Conservation (phyloP, 2,329 filamentous ascomycete species). For the Tolypocladium ophioglossoides region DNA sequence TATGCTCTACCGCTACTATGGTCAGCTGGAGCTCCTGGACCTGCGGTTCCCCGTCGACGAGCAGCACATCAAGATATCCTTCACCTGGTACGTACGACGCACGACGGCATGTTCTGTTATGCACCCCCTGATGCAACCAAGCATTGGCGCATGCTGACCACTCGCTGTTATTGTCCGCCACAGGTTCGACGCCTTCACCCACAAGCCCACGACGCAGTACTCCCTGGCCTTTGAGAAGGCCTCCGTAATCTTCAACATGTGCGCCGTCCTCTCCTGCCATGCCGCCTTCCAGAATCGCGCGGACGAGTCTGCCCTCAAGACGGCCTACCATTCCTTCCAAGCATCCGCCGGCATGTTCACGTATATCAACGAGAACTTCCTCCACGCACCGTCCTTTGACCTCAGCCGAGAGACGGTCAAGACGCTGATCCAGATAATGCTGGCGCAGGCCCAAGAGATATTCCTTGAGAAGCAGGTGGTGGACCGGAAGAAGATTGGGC, state of each 20-base stretch:
- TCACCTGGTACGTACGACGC: conserved; percentile 66
- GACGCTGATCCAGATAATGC: conserved; percentile 81
- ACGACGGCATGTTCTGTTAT: not conserved
- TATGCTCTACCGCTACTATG: conserved; percentile 93
- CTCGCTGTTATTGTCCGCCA: conserved; percentile 1
- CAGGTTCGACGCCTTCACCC: conserved; percentile 99
- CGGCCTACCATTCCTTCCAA: conserved; percentile 96
- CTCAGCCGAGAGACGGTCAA: conserved; percentile 93
- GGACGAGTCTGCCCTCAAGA: conserved; percentile 88
- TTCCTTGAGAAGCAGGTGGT: conserved; percentile 93
- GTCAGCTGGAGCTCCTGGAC: conserved; percentile 89
- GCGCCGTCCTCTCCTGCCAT: conserved; percentile 90
- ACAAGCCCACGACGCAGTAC: conserved; percentile 94
- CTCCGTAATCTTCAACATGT: conserved; percentile 99
- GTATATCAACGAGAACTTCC: conserved; percentile 99
- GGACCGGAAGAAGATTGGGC: conserved; percentile 83
- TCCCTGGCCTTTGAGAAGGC: conserved; percentile 97
- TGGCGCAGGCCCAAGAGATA: conserved; percentile 93
- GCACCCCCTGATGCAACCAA: not conserved
- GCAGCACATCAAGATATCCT: conserved; percentile 97
- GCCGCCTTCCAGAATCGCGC: conserved; percentile 85
- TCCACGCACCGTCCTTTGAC: conserved; percentile 94
- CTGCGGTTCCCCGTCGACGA: conserved; percentile 94
- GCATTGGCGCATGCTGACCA: conserved; percentile 1
- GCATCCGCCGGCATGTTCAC: conserved; percentile 99